Evolutionary conservation across 2,329 filamentous ascomycete genomes (phyloP), one percentile per base, ranked within the genome.

Genomic region (Phaeoacremonium minimum): DNA sequence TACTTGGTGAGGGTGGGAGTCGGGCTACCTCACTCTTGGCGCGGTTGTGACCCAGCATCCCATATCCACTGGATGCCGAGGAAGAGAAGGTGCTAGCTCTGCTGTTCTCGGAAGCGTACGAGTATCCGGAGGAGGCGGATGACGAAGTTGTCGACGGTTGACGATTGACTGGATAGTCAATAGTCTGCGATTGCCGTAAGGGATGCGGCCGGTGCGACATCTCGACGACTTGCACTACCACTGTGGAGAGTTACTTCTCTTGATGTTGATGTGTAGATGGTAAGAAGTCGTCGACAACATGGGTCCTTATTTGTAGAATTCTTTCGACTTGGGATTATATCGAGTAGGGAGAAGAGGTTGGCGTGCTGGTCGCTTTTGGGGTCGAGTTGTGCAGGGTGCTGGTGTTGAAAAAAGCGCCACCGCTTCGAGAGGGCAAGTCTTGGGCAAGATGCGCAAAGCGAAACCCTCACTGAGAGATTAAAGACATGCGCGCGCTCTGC

Each of bases 1-100:
- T 69, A 64, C 54, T 71, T 58, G 60, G 68, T 55, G 40, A 63
- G 62, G 47, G 73, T 63, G 41, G 69, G 61, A 48, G 71, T 56
- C 53, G 80, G 73, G 30, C 70, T 69, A 41, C 75, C 67, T 93
- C 86, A 62, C 86, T 91, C 58, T 81, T 74, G 42, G 85, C 85
- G 56, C 87, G 79, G 58, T 80, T 85, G 54, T 91, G 87, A 33
- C 73, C 71, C 42, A 61, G 51, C 41, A 56, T 56, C 41, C 61
- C 60, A 57, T 77, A 76, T 31, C 68, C 69, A 56, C 77, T 79
- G 20, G 86, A 87, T n/a, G 74, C 74, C 45, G 79, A 73, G 19
- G 87, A 91, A 14, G 84, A 87, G 46, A 83, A 69, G 32, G 85
- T 85, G 57, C 83, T 87, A 28, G 80, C 77, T 36, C 71, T 65